Evolutionary conservation across 2,329 filamentous ascomycete genomes (phyloP), one percentile per base, ranked within the genome.

Genomic region (Colletotrichum orchidophilum): DNA sequence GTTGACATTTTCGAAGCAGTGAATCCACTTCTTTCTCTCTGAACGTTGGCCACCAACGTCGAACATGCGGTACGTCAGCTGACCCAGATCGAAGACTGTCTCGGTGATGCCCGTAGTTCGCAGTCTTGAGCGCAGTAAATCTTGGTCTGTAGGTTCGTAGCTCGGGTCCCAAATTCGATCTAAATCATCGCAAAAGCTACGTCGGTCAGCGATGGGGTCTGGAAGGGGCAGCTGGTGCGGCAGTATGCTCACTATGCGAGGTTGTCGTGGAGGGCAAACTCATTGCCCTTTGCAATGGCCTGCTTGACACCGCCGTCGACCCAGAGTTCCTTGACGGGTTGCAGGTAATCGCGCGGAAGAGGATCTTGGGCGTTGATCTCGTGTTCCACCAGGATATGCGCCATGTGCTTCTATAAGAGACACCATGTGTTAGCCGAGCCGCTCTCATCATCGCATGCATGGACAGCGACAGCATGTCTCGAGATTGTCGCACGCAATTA

Each of bases 21-120:
- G 95, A 74, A 97, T 97, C 95, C 95, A 97, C 86, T 97, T 97
- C 88, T 97, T 97, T 73, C 95, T 92, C 83, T 97, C 95, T 31
- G 95, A 97, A 76, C 95, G 88, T 80, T 97, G 95, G 69, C 95
- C 95, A 80, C 95, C 95, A 57, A 97, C 95, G 78, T 97, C 95
- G 82, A 97, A 97, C 95, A 98, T 98, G 77, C 95, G 93, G 83
- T 98, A 98, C 74, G 95, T 97, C 77, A 98, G 88, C 78, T 96
- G 92, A 72, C 95, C 95, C 15, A 97, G 88, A 80, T 97, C 94
- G 81, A 98, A 98, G 73, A 96, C 89, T 2, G 95, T 97, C 82
- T 98, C 96, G 61, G 94, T 98, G 77, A 98, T 98, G 76, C 96
- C 96, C 3, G 96, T 98, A 21, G 96, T 98, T 77, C 95, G 90